Evolutionary conservation across 2,329 filamentous ascomycete genomes (phyloP).

Genomic region (Penicillium janthinellum): DNA sequence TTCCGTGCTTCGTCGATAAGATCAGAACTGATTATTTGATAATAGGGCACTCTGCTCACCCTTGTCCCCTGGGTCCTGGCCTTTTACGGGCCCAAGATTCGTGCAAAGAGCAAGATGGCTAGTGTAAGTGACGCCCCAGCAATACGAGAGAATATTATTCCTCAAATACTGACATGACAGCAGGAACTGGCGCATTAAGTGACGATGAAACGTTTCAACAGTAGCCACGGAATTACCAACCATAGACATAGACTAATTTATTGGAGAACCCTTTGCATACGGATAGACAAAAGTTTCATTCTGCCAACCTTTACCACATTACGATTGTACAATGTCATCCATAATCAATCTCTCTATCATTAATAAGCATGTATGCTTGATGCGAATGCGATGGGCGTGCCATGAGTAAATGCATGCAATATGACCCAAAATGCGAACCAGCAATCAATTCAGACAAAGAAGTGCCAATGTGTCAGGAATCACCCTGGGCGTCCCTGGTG

Average conservation of each 20-base stretch:
- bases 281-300: slow-evolving; percentile 2
- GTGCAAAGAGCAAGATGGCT: slow-evolving; percentile 75
- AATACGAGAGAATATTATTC: neutral
- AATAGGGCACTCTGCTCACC: slow-evolving; percentile 60
- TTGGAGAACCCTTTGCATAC: slow-evolving; percentile 8
- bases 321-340: no score
- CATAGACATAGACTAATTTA: slow-evolving; percentile 13
- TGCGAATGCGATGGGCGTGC: neutral
- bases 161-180: slow-evolving; percentile 5
- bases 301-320: neutral
- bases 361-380: neutral
- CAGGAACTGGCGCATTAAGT: slow-evolving; percentile 25
- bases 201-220: neutral
- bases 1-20: no score
- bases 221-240: neutral
- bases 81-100: slow-evolving; percentile 74
- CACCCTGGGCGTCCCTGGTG: slow-evolving; percentile 11
- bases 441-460: slow-evolving; percentile 1
- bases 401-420: neutral
- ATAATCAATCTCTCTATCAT: neutral
- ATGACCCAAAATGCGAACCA: neutral
- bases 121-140: slow-evolving; percentile 47
- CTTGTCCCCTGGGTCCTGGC: slow-evolving; percentile 86
- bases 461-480: neutral
- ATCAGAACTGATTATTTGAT: no score